Conservation (phyloP, 164 flowering plant species). For the Buxus sempervirens region DNA sequence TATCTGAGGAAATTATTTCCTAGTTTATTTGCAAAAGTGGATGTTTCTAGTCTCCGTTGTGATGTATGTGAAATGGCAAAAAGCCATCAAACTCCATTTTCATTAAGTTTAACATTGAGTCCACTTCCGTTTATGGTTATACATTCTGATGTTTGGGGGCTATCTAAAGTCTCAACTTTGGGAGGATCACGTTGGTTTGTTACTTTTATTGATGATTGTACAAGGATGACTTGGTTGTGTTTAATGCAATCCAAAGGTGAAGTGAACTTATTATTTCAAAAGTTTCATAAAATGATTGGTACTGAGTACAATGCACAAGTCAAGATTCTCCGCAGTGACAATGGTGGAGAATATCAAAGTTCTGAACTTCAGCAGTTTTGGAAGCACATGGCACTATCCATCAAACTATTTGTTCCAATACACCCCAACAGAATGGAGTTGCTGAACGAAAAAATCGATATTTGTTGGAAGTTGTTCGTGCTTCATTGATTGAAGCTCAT, state of each 20-base stretch:
- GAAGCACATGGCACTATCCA: constrained; percentile 3
- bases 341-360: constrained; percentile 14
- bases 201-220: constrained; percentile 7
- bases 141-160: constrained; percentile 19
- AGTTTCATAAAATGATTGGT: constrained; percentile 15
- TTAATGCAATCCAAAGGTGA: not conserved
- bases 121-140: too few species aligned
- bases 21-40: constrained; percentile 15
- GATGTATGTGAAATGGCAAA: constrained; percentile 15
- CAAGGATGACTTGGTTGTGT: constrained; percentile 7
- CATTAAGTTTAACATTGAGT: too few species aligned
- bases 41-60: constrained; percentile 16
- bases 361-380: constrained; percentile 3
- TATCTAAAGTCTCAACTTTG: not conserved
- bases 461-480: constrained; percentile 20
- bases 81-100: too few species aligned
- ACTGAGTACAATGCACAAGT: constrained; percentile 15
- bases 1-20: constrained; percentile 18
- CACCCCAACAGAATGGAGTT: constrained; percentile 20
- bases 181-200: constrained; percentile 11
- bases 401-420: constrained; percentile 14
- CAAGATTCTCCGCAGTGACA: constrained; percentile 19
- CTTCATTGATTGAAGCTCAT: constrained; percentile 19
- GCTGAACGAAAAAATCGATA: constrained; percentile 15
- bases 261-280: constrained; percentile 16